phyloP scores from a whole-genome alignment of 441 rosid genomes.

The Biscutella auriculata region DNA sequence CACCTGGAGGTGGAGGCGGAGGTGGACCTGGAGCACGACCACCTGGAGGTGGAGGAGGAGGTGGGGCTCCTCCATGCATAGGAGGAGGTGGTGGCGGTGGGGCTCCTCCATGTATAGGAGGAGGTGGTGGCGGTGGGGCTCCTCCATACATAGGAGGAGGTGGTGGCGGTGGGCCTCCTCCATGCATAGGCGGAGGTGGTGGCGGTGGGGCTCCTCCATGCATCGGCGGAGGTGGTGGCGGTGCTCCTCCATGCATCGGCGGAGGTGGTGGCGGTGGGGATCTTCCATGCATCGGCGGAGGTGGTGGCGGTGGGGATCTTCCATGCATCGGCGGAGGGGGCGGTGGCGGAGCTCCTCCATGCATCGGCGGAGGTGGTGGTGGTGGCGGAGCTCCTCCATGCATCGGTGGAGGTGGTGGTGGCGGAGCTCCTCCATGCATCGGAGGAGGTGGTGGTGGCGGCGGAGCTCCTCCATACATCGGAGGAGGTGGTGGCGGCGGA shows the following conservation, averaged over 20 bases:
- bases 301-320: slow-evolving; percentile 17
- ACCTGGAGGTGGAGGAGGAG: slow-evolving; percentile 23
- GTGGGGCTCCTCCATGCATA: slow-evolving; percentile 4
- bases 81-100: slow-evolving; percentile 31
- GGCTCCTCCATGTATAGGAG: slow-evolving; percentile 10
- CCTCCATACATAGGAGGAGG: slow-evolving; percentile 36
- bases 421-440: no score
- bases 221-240: slow-evolving; percentile 16
- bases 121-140: slow-evolving; percentile 19
- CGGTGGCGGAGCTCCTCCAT: background rate
- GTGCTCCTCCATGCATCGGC: slow-evolving; percentile 13
- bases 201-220: slow-evolving; percentile 22
- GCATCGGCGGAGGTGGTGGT: slow-evolving; percentile 15
- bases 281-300: slow-evolving; percentile 21
- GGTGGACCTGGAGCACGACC: slow-evolving; percentile 35
- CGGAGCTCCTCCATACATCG: no score
- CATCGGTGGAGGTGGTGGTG: no score
- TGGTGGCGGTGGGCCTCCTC: slow-evolving; percentile 34
- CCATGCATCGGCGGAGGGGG: slow-evolving; percentile 19
- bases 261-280: slow-evolving; percentile 23
- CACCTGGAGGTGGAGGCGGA: slow-evolving; percentile 20
- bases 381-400: slow-evolving; percentile 23
- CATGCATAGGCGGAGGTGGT: slow-evolving; percentile 23
- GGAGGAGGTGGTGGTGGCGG: no score
- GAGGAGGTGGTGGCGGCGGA: no score